A percentile compares a stretch with the other conserved stretches of the same genome.
Evolutionary conservation across 176 grass and related monocot species (phyloP).

Genomic region (Hsuehochloa calcarea): DNA sequence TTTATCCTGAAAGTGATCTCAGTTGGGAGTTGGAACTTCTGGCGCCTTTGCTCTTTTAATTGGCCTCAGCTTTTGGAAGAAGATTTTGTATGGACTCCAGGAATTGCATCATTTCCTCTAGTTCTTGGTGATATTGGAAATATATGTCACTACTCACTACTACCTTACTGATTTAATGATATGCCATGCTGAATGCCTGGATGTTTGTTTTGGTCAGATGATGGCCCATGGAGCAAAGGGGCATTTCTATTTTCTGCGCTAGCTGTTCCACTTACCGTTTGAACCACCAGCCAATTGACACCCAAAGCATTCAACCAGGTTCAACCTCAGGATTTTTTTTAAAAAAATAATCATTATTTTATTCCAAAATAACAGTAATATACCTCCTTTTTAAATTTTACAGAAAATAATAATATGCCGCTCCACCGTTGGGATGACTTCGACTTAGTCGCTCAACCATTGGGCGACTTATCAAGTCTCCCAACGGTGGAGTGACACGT

Average conservation of each 20-base stretch:
- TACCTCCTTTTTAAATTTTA: too few relatives aligned
- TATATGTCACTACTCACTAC: neutral
- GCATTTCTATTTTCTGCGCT: neutral
- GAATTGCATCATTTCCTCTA: neutral
- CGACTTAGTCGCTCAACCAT: too few relatives aligned
- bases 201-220: neutral
- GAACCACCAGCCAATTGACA: slow-evolving; percentile 9
- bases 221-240: slow-evolving; percentile 6
- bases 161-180: neutral
- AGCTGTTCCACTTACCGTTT: slow-evolving; percentile 9
- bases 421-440: too few relatives aligned
- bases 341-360: too few relatives aligned
- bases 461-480: too few relatives aligned
- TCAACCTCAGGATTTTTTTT: too few relatives aligned
- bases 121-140: neutral
- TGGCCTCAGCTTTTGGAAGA: slow-evolving; percentile 13
- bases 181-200: neutral
- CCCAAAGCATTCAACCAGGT: neutral
- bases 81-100: slow-evolving; percentile 10
- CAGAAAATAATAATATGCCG: too few relatives aligned
- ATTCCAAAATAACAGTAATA: too few relatives aligned
- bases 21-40: slow-evolving; percentile 31
- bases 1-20: slow-evolving; percentile 40
- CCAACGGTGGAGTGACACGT: too few relatives aligned
- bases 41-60: neutral